These are phyloP conservation scores for Kazachstania bromeliacearum DNA, from an alignment of 805 yeast genomes.

Conservation along the genomic window DNA sequence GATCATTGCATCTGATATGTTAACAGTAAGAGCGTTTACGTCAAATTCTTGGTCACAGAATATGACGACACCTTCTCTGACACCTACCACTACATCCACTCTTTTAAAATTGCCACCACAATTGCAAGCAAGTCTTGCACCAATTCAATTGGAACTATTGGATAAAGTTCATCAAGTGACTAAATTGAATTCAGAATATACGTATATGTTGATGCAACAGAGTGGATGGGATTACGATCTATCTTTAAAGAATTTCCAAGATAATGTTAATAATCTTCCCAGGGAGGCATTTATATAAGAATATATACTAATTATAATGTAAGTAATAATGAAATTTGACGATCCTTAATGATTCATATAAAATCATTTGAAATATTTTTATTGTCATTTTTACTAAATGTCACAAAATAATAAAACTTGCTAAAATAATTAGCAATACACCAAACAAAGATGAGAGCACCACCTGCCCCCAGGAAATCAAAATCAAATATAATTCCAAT, in stretches of 20 bases:
- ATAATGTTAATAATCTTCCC: conserved; percentile 52
- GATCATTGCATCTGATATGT: conserved; percentile 77
- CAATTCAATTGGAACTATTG: conserved; percentile 54
- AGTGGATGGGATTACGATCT: conserved; percentile 72
- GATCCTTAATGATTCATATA: too few relatives aligned
- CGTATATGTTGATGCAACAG: conserved; percentile 76
- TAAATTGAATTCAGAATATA: conserved; percentile 66
- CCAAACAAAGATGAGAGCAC: conserved; percentile 24
- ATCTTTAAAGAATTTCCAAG: conserved; percentile 63
- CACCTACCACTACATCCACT: conserved; percentile 10
- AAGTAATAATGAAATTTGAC: too few relatives aligned
- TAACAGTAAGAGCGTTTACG: conserved; percentile 55
- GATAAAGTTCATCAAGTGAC: conserved; percentile 63
- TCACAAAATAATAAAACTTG: too few relatives aligned
- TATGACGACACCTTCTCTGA: background rate
- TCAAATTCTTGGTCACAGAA: conserved; percentile 46
- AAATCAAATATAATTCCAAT: conserved; percentile 14
- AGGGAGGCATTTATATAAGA: conserved; percentile 40
- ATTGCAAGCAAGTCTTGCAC: conserved; percentile 38
- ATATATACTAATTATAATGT: too few relatives aligned
- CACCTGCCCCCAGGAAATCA: conserved; percentile 26
- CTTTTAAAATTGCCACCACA: conserved; percentile 47
- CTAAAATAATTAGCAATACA: background rate
- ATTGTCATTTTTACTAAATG: too few relatives aligned
- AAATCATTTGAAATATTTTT: too few relatives aligned